A percentile compares a stretch with the other conserved stretches of the same genome.
Conservation (phyloP, 78 protist genomes). For the Dictyostelium capitatum region DNA sequence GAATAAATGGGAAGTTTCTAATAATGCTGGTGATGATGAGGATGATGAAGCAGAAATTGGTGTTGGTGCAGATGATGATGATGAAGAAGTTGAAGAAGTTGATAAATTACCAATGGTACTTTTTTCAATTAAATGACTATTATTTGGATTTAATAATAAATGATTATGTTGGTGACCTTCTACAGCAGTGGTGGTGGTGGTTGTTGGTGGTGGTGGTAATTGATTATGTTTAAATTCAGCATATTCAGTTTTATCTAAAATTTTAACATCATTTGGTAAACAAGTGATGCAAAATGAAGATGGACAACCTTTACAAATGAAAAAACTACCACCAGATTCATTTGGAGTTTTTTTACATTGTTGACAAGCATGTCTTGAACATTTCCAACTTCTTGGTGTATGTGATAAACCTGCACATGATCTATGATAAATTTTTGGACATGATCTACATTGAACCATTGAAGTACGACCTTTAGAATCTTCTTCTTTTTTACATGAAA, state of each 20-base stretch:
- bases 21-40: constrained; percentile 20
- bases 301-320: constrained; percentile 74
- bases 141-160: constrained; percentile 21
- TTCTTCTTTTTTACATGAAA: constrained; percentile 63
- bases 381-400: constrained; percentile 77
- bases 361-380: constrained; percentile 55
- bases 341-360: constrained; percentile 66
- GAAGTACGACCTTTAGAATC: constrained; percentile 60
- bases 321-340: constrained; percentile 71
- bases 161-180: background rate
- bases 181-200: background rate
- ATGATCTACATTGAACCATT: constrained; percentile 74
- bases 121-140: background rate
- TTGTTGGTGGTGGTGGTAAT: background rate
- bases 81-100: background rate
- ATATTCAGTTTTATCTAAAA: constrained; percentile 37
- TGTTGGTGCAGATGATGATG: background rate
- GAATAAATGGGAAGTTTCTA: constrained; percentile 4
- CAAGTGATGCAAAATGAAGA: constrained; percentile 61
- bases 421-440: constrained; percentile 69
- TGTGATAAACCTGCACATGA: constrained; percentile 66
- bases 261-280: constrained; percentile 67
- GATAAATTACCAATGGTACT: background rate
- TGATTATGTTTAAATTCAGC: constrained; percentile 15
- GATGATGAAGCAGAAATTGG: constrained; percentile 32